Percentiles rank a stretch among this genome's conserved stretches.
phyloP scores from a whole-genome alignment of 495 filamentous ascomycete species.

The Haplographium delicatum region DNA sequence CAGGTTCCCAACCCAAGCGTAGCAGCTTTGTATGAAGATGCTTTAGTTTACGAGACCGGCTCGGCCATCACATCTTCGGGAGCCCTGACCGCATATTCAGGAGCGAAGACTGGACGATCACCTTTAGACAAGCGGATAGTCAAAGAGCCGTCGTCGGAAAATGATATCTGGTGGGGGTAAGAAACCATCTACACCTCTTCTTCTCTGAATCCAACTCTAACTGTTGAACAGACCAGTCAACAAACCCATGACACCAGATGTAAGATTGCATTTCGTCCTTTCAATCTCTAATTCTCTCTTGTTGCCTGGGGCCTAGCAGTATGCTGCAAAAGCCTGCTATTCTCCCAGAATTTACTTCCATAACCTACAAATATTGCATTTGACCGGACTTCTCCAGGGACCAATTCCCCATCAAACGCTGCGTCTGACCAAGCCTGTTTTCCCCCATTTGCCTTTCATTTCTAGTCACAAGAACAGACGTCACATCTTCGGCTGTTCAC shows the following conservation, averaged over 20 bases:
- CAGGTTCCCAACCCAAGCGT: conserved; percentile 43
- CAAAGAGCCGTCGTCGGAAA: conserved; percentile 81
- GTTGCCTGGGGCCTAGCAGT: too few species aligned
- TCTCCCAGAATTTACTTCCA: not conserved
- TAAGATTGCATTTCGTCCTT: conserved; percentile 50
- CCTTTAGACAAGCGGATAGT: conserved; percentile 97
- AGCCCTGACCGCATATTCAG: conserved; percentile 94
- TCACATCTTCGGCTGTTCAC: conserved; percentile 6
- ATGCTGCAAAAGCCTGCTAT: too few species aligned
- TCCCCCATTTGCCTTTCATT: not conserved
- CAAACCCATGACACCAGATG: conserved; percentile 97
- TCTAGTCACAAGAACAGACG: not conserved
- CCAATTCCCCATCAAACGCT: not conserved
- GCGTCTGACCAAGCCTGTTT: not conserved
- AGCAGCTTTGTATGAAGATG: conserved; percentile 96
- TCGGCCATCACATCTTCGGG: conserved; percentile 94
- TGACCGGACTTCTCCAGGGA: too few species aligned
- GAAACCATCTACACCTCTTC: not conserved
- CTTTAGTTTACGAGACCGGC: conserved; percentile 95
- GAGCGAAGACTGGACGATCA: conserved; percentile 95
- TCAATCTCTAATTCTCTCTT: not conserved
- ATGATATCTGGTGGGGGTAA: conserved; percentile 87
- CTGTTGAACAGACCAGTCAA: conserved; percentile 63
- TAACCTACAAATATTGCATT: too few species aligned
- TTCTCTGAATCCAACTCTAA: conserved; percentile 24